Evolutionary conservation across 2,329 filamentous ascomycete species (phyloP).

Genomic region (Akanthomyces lecanii): DNA sequence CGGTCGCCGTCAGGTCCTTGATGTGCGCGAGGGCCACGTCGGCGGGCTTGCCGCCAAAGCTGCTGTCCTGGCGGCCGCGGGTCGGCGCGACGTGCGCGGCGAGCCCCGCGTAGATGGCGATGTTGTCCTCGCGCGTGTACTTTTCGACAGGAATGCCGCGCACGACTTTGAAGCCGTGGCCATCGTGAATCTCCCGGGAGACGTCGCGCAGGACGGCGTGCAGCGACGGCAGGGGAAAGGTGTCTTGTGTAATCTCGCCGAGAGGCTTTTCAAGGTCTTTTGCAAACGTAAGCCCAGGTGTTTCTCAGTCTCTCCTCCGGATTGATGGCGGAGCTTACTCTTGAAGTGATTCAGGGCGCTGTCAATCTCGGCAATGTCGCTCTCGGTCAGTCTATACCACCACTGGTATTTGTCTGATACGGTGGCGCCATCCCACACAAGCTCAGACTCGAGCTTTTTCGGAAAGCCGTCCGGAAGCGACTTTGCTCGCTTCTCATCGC

Average conservation of each 20-base stretch:
- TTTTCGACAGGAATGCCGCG: slow-evolving; percentile 51
- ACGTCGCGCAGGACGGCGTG: slow-evolving; percentile 46
- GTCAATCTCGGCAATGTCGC: slow-evolving; percentile 48
- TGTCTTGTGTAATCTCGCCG: slow-evolving; percentile 43
- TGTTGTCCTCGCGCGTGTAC: slow-evolving; percentile 52
- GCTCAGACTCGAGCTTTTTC: slow-evolving; percentile 39
- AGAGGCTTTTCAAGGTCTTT: slow-evolving; percentile 30
- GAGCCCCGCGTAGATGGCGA: slow-evolving; percentile 57
- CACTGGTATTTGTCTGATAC: slow-evolving; percentile 47
- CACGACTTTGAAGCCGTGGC: slow-evolving; percentile 58
- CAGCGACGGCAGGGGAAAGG: slow-evolving; percentile 52
- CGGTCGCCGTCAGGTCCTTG: slow-evolving; percentile 48
- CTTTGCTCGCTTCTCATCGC: slow-evolving; percentile 36
- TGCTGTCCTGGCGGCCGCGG: slow-evolving; percentile 50
- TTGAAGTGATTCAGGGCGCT: slow-evolving; percentile 39
- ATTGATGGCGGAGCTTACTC: slow-evolving; percentile 26
- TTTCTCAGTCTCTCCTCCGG: neutral
- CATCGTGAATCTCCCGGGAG: slow-evolving; percentile 51
- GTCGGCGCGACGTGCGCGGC: slow-evolving; percentile 53
- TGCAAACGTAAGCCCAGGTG: neutral
- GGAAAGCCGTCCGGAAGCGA: slow-evolving; percentile 50
- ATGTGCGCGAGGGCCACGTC: slow-evolving; percentile 57
- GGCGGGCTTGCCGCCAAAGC: slow-evolving; percentile 40
- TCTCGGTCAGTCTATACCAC: slow-evolving; percentile 44
- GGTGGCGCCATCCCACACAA: slow-evolving; percentile 55